These are phyloP conservation scores for Ceriops decandra DNA, from an alignment of 345 rosid species.

Conservation along the genomic window DNA sequence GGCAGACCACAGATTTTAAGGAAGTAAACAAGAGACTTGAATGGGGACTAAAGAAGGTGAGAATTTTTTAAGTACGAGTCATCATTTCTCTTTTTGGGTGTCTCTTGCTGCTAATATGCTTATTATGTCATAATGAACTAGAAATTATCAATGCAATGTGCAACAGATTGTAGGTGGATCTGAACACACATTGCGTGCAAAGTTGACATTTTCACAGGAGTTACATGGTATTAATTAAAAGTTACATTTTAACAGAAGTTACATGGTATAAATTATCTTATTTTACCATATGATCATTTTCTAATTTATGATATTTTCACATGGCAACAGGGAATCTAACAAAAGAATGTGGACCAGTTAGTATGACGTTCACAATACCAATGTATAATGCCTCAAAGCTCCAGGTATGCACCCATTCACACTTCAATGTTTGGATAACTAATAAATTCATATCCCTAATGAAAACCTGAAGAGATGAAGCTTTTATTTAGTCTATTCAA, in stretches of 20 bases:
- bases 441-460: not conserved
- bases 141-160: constrained; percentile 11
- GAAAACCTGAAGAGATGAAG: not conserved
- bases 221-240: constrained; percentile 62
- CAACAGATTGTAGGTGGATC: constrained; percentile 86
- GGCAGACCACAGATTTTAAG: constrained; percentile 89
- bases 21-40: constrained; percentile 83
- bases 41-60: constrained; percentile 89
- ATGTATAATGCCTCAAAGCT: constrained; percentile 91
- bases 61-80: constrained; percentile 3
- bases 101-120: not conserved
- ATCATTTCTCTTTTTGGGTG: too few species aligned
- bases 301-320: not conserved
- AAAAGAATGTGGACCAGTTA: constrained; percentile 95
- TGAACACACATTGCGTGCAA: constrained; percentile 85
- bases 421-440: not conserved
- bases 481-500: too few species aligned
- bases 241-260: constrained; percentile 28
- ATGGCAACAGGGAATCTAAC: constrained; percentile 70
- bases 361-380: constrained; percentile 95
- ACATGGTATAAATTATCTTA: not conserved
- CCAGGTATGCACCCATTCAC: constrained; percentile 51
- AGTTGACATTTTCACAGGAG: constrained; percentile 89
- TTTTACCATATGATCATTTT: not conserved
- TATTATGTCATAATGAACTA: constrained; percentile 3